Evolutionary conservation across 345 rosid genomes (phyloP).

Genomic region (Microcos paniculata): DNA sequence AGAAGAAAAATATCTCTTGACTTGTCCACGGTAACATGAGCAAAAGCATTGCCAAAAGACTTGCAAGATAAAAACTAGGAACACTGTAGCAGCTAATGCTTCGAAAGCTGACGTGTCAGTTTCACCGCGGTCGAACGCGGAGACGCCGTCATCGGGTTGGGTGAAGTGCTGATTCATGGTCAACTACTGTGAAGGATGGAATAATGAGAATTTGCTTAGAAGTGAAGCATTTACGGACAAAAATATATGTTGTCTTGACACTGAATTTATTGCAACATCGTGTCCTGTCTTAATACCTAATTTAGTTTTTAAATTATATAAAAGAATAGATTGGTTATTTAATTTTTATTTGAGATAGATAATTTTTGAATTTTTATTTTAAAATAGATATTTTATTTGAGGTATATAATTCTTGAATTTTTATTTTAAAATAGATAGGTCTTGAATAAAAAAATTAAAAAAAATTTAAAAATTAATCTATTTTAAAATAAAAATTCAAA

Average conservation of each 20-base stretch:
- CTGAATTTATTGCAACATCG: background rate
- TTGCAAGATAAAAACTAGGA: background rate
- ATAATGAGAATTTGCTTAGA: background rate
- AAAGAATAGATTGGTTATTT: too few relatives aligned
- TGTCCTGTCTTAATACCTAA: too few relatives aligned
- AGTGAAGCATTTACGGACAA: background rate
- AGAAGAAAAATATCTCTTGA: background rate
- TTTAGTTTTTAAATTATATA: too few relatives aligned
- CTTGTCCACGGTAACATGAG: background rate
- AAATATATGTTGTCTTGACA: background rate
- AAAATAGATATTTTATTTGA: too few relatives aligned
- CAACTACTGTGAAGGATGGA: background rate
- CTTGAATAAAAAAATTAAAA: too few relatives aligned
- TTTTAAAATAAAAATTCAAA: too few relatives aligned
- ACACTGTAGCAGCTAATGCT: background rate
- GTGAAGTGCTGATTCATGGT: background rate
- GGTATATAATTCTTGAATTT: too few relatives aligned
- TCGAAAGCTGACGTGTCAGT: background rate
- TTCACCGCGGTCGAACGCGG: background rate
- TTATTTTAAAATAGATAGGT: too few relatives aligned
- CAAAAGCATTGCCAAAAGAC: constrained; percentile 1
- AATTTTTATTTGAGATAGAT: too few relatives aligned
- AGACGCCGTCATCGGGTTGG: background rate
- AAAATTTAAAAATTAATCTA: too few relatives aligned
- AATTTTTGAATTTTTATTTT: too few relatives aligned